These are phyloP conservation scores for Globisporangium uncinulatum DNA, from an alignment of 352 stramenopile species.

Conservation along the genomic window DNA sequence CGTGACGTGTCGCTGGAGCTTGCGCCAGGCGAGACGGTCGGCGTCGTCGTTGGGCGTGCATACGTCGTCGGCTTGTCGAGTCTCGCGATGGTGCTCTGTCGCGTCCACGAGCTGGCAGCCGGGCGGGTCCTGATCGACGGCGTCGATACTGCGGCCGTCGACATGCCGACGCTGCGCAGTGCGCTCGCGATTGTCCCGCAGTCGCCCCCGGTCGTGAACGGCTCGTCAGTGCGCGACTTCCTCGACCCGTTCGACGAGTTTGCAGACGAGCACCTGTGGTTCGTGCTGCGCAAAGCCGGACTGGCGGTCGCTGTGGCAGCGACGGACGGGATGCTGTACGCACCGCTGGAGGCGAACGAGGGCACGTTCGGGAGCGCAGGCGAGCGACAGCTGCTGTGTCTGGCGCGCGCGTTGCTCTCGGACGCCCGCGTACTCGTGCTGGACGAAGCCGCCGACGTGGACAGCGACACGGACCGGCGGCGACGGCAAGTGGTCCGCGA, in stretches of 20 bases:
- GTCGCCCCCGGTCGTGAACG: slow-evolving; percentile 87
- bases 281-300: slow-evolving; percentile 26
- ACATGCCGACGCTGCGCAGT: slow-evolving; percentile 25
- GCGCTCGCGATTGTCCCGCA: slow-evolving; percentile 72
- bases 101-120: slow-evolving; percentile 29
- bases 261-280: slow-evolving; percentile 42
- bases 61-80: slow-evolving; percentile 15
- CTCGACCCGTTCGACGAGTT: slow-evolving; percentile 87
- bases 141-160: slow-evolving; percentile 56
- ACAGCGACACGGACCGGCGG: slow-evolving; percentile 73
- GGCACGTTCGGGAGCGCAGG: slow-evolving; percentile 81
- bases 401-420: slow-evolving; percentile 82
- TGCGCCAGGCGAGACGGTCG: slow-evolving; percentile 45
- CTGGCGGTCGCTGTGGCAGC: slow-evolving; percentile 19
- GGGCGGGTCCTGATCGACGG: slow-evolving; percentile 87
- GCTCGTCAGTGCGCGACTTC: slow-evolving; percentile 87
- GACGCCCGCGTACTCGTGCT: slow-evolving; percentile 84
- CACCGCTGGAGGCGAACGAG: slow-evolving; percentile 26
- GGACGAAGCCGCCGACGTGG: slow-evolving; percentile 83
- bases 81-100: slow-evolving; percentile 49
- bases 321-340: slow-evolving; percentile 33
- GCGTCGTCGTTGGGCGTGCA: slow-evolving; percentile 23
- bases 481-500: slow-evolving; percentile 79
- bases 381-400: slow-evolving; percentile 86
- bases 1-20: slow-evolving; percentile 22